These are phyloP conservation scores for Mycena rebaudengoi DNA, from an alignment of 768 basidiomycete genomes.

Conservation along the genomic window DNA sequence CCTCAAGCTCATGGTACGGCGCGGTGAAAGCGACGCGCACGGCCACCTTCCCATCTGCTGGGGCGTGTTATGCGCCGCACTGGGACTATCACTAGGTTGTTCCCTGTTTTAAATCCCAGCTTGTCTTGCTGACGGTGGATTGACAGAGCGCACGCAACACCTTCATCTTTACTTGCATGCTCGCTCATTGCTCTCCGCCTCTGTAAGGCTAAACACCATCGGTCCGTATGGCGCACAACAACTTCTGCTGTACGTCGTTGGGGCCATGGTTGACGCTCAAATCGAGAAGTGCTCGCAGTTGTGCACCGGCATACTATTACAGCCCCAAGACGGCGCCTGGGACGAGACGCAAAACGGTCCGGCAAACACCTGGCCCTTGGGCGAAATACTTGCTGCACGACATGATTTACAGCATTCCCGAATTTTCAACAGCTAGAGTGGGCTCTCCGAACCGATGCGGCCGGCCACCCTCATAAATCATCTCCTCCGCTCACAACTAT, in stretches of 20 bases:
- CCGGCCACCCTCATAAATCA: conserved; percentile 10
- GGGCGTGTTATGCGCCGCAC: conserved; percentile 83
- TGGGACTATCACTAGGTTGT: conserved; percentile 77
- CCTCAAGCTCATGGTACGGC: conserved; percentile 74
- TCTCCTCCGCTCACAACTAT: conserved; percentile 7
- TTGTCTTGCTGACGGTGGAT: conserved; percentile 3
- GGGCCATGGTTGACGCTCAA: conserved; percentile 70
- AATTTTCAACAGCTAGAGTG: conserved; percentile 86
- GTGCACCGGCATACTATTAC: conserved; percentile 52
- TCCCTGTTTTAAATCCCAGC: conserved; percentile 1
- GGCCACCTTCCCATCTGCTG: conserved; percentile 94
- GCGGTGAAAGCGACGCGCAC: conserved; percentile 65
- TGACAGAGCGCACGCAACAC: conserved; percentile 79
- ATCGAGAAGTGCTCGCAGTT: conserved; percentile 53
- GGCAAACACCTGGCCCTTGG: conserved; percentile 94
- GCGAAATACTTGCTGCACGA: conserved; percentile 88
- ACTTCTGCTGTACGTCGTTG: conserved; percentile 76
- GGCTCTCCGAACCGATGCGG: not conserved
- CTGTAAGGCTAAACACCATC: conserved; percentile 89
- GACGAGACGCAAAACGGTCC: conserved; percentile 64
- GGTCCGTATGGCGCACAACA: conserved; percentile 96
- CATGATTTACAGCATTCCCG: conserved; percentile 96
- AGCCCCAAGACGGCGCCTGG: conserved; percentile 37
- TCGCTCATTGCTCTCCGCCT: conserved; percentile 87
- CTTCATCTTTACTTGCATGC: conserved; percentile 95